Base-by-base conservation (phyloP, 257 asterid genomes). In the Verbascum thapsus region DNA sequence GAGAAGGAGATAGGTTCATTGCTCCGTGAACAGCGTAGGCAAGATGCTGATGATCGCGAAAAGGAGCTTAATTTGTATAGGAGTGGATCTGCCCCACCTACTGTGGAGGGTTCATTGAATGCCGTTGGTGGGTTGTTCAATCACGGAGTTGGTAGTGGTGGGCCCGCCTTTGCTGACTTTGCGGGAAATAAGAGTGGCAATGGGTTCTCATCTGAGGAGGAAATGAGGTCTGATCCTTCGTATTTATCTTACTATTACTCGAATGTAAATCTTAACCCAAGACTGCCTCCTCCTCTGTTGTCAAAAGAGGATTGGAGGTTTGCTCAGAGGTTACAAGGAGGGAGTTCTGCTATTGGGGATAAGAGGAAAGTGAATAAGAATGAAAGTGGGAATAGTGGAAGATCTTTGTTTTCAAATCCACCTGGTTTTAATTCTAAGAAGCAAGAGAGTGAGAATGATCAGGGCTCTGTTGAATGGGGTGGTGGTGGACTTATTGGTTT, bases 11-110 rank as follows among this genome's bases (percentile, higher is more conserved):
- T 89, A 61, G 90, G 97, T 15, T 20, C 80, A 64, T 43, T 89
- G 72, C 94, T 89, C 56, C 84, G 83, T 10, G 98, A 88, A 20
- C 92, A 78, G 80, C 54, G 91, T 68, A 74, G 94, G 62, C 89
- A 80, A 16, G 96, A 83, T 15, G 78, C 83, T 5, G 95, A 84
- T 82, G 98, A 90, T 72, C 90, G 50, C 26, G 99, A 90, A 62
- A 87, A 80, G 80, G 97, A 94, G 82, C 85, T 87, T 73, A 94
- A 90, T 76, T 73, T 94, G 81, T 94, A 69, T 59, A 81, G 99
- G 77, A 94, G 98, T 74, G 99, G 99, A 56, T 94, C 99, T 11
- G 99, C 99, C 50, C 99, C 99, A 11, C 99, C 99, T 19, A 94
- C 98, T 57, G 95, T 94, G 47, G 98, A 94, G 71, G 96, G 99